Evolutionary conservation across 2,329 filamentous ascomycete species (phyloP), one percentile per base, ranked within the genome.

Genomic region (Coniochaeta pulveracea): DNA sequence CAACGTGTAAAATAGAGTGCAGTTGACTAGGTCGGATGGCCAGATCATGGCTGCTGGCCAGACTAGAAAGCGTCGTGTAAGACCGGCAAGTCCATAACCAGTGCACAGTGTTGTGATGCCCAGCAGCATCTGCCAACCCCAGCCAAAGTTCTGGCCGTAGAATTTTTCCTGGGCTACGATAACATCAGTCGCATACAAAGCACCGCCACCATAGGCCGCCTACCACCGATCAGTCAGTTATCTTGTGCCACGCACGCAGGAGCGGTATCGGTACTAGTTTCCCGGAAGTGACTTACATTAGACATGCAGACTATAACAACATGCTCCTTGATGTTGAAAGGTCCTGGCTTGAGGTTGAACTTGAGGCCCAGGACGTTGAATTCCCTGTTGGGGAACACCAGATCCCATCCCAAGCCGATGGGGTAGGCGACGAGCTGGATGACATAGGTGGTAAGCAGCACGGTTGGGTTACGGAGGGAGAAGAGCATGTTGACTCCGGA

Each of bases 31-130:
- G 18, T 69, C 64, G 15, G 65, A 61, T 1, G 74, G 74, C 73
- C 74, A 79, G 33, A 79, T 69, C 72, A 78, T 78, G 34, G 71
- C 64, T 3, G 74, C 71, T 2, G 72, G 75, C 52, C 60, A 69
- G 17, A 74, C 64, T 18, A 80, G 61, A 52, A 74, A 79, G 22
- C 70, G 63, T 15, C 72, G 60, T 18, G 64, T 59, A 36, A 79
- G 48, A 3, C 75, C 75, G 6, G 76, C 76, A 19, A 80, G 56
- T 3, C 75, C 74, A 40, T 77, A 77, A 5, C 76, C 76, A 37
- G 76, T 72, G 44, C 73, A 63, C 37, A 78, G 69, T 2, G 71
- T 76, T 3, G 71, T 73, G 37, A 78, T 63, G 35, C 64, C 67
- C 38, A 76, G 60, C 5, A 79, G 55, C 5, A 77, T 53, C 49